Conservation (phyloP, 2,329 filamentous ascomycete species). For the Coleophoma crateriformis region DNA sequence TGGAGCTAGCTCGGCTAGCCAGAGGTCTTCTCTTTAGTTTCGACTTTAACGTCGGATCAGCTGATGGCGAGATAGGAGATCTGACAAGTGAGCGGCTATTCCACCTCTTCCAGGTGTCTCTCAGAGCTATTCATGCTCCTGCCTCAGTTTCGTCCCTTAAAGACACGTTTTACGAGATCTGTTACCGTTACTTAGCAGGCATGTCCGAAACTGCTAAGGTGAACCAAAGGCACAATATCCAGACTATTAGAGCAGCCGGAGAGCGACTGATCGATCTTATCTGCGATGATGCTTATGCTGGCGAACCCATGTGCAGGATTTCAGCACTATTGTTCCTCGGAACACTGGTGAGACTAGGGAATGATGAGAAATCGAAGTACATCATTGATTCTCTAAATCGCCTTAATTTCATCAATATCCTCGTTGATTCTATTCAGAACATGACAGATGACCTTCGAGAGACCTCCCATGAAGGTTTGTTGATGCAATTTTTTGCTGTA, state of each 20-base stretch:
- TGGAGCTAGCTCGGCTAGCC: conserved; percentile 72
- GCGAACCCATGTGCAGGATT: conserved; percentile 75
- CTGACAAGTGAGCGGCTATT: conserved; percentile 84
- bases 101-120: conserved; percentile 82
- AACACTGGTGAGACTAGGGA: conserved; percentile 68
- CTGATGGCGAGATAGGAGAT: conserved; percentile 51
- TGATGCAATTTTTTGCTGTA: background rate
- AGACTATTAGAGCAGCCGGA: conserved; percentile 74
- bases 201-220: conserved; percentile 51
- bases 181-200: conserved; percentile 76
- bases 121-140: conserved; percentile 73
- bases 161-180: conserved; percentile 85
- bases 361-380: conserved; percentile 64
- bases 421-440: conserved; percentile 80
- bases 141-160: conserved; percentile 67
- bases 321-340: conserved; percentile 82
- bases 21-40: conserved; percentile 68
- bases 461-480: conserved; percentile 49
- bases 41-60: conserved; percentile 45
- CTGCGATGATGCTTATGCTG: conserved; percentile 88
- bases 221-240: conserved; percentile 45
- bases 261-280: conserved; percentile 78
- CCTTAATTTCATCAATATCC: conserved; percentile 84
- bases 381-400: conserved; percentile 76
- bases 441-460: conserved; percentile 69